Conservation (phyloP, 1,284 basidiomycete genomes). For the Porodaedalea pini region DNA sequence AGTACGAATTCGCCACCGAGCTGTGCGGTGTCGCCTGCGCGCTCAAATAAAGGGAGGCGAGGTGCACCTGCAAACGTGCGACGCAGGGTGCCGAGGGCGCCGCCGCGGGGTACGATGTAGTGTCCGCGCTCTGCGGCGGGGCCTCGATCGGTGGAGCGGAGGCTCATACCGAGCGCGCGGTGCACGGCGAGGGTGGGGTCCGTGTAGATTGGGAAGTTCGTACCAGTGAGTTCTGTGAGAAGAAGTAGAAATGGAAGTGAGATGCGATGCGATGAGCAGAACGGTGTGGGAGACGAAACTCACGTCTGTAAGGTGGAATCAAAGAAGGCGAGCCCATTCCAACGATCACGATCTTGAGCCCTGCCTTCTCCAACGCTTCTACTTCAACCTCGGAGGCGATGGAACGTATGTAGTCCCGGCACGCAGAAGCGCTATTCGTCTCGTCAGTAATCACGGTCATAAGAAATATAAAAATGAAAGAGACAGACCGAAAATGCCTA, state of each 20-base stretch:
- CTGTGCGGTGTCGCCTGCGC: slow-evolving; percentile 72
- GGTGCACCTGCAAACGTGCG: slow-evolving; percentile 7
- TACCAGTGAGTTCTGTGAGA: slow-evolving; percentile 52
- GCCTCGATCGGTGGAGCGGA: slow-evolving; percentile 46
- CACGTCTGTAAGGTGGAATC: slow-evolving; percentile 66
- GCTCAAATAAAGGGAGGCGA: slow-evolving; percentile 76
- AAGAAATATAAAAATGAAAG: slow-evolving; percentile 11
- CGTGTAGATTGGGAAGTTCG: slow-evolving; percentile 66
- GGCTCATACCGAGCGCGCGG: slow-evolving; percentile 71
- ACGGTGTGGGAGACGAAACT: slow-evolving; percentile 25
- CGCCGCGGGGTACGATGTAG: slow-evolving; percentile 60
- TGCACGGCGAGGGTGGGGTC: slow-evolving; percentile 75
- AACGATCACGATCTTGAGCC: slow-evolving; percentile 66
- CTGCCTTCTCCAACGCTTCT: slow-evolving; percentile 50
- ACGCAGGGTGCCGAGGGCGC: neutral
- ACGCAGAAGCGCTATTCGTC: slow-evolving; percentile 61
- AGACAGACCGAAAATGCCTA: slow-evolving; percentile 62
- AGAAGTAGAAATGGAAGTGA: slow-evolving; percentile 6
- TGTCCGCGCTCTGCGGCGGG: slow-evolving; percentile 48
- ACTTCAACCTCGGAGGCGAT: slow-evolving; percentile 51
- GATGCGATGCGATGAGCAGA: neutral
- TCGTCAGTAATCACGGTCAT: slow-evolving; percentile 13
- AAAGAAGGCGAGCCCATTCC: slow-evolving; percentile 75
- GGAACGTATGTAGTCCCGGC: slow-evolving; percentile 82
- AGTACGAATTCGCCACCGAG: slow-evolving; percentile 89